These are phyloP conservation scores for Auricularia heimuer DNA, from an alignment of 768 basidiomycete genomes.

Conservation along the genomic window DNA sequence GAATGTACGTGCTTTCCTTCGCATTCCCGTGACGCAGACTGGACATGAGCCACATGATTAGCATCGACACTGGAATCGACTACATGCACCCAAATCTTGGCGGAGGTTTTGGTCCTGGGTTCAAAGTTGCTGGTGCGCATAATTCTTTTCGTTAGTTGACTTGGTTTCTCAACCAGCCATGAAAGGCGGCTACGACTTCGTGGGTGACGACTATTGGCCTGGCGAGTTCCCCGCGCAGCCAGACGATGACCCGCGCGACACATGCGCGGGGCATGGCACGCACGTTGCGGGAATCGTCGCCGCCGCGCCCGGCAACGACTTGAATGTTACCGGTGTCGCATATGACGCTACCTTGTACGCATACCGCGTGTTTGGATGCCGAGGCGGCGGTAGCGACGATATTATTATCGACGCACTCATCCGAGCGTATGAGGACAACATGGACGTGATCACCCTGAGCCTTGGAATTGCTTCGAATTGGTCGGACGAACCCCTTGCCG, in stretches of 20 bases:
- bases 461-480: slow-evolving; percentile 54
- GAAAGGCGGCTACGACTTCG: slow-evolving; percentile 47
- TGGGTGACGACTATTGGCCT: slow-evolving; percentile 35
- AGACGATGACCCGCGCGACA: slow-evolving; percentile 42
- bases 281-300: slow-evolving; percentile 46
- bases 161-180: slow-evolving; percentile 8
- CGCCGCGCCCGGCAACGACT: slow-evolving; percentile 48
- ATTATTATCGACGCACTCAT: slow-evolving; percentile 43
- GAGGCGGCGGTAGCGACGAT: slow-evolving; percentile 24
- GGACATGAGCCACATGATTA: too few species aligned
- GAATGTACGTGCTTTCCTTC: background rate
- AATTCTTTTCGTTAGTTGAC: too few species aligned
- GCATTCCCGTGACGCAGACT: too few species aligned
- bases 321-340: slow-evolving; percentile 63
- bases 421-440: slow-evolving; percentile 39
- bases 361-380: slow-evolving; percentile 51
- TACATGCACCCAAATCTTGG: slow-evolving; percentile 49
- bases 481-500: slow-evolving; percentile 44
- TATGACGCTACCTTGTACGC: slow-evolving; percentile 44
- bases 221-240: slow-evolving; percentile 39
- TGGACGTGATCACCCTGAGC: slow-evolving; percentile 56
- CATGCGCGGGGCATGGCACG: slow-evolving; percentile 40
- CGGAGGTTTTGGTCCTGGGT: slow-evolving; percentile 42
- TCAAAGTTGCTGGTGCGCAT: slow-evolving; percentile 19
- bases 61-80: slow-evolving; percentile 27